A percentile compares a stretch with the other conserved stretches of the same genome.
Evolutionary conservation across 768 basidiomycete genomes (phyloP).

Genomic region (Auricularia sp.): DNA sequence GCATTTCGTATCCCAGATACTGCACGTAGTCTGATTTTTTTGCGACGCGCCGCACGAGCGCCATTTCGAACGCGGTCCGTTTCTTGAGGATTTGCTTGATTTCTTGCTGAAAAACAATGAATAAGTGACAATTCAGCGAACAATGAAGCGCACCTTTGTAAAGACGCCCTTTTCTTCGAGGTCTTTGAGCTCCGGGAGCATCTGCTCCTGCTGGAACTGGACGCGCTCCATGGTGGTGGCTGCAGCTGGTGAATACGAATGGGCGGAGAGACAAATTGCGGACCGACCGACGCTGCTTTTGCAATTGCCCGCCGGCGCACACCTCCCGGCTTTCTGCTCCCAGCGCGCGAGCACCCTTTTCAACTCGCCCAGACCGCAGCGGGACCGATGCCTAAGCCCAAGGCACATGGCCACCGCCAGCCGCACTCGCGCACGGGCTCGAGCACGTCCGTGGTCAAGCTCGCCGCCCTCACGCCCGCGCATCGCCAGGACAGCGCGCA

Average conservation of each 20-base stretch:
- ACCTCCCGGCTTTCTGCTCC: background rate
- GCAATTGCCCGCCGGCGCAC: constrained; percentile 24
- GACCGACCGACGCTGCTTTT: constrained; percentile 58
- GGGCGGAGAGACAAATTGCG: constrained; percentile 18
- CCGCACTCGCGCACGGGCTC: background rate
- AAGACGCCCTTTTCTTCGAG: constrained; percentile 78
- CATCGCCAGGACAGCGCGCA: background rate
- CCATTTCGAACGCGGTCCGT: constrained; percentile 73
- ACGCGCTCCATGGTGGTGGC: constrained; percentile 72
- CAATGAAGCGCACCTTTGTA: constrained; percentile 43
- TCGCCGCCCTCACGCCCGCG: background rate
- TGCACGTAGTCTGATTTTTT: constrained; percentile 83
- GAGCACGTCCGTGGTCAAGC: background rate
- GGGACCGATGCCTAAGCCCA: background rate
- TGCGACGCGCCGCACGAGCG: constrained; percentile 72
- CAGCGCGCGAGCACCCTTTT: background rate
- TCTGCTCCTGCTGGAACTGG: constrained; percentile 91
- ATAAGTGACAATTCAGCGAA: background rate
- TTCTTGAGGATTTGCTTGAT: constrained; percentile 76
- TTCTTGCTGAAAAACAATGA: constrained; percentile 43
- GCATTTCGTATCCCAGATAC: constrained; percentile 89
- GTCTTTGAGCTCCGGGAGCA: constrained; percentile 93
- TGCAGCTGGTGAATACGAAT: background rate
- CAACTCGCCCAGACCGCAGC: background rate
- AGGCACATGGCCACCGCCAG: background rate